A percentile compares a stretch with the other conserved stretches of the same genome.
Evolutionary conservation across 2,329 filamentous ascomycete genomes (phyloP).

Genomic region (Leptographium flavum): DNA sequence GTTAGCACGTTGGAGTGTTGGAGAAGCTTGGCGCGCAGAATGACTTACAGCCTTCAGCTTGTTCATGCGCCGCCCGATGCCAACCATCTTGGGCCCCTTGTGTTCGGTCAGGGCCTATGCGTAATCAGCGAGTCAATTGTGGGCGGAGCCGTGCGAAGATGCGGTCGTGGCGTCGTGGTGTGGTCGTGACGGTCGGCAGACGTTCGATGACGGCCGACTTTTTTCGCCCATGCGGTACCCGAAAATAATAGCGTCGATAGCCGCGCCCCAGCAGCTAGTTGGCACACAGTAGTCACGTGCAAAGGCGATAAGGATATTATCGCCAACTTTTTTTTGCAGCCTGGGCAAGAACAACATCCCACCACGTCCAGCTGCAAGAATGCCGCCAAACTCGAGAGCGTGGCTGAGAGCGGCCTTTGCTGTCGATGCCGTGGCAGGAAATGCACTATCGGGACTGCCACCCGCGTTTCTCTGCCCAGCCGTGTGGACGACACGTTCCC

Average conservation of each 20-base stretch:
- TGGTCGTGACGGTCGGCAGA: background rate
- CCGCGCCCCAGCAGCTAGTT: background rate
- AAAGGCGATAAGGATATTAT: background rate
- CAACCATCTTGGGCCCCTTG: slow-evolving; percentile 21
- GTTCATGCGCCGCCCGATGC: slow-evolving; percentile 54
- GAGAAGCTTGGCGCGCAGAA: slow-evolving; percentile 2
- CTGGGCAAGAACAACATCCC: background rate
- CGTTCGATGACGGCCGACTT: background rate
- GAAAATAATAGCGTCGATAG: background rate
- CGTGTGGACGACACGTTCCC: background rate
- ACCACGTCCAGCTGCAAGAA: background rate
- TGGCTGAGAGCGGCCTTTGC: slow-evolving; percentile 8
- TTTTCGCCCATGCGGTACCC: background rate
- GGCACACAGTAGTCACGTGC: background rate
- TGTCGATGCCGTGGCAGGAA: slow-evolving; percentile 2
- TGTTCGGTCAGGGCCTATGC: no score
- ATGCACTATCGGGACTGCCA: background rate
- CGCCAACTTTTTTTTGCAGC: background rate
- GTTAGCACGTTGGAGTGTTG: background rate
- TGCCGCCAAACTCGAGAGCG: slow-evolving; percentile 3
- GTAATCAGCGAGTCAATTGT: background rate
- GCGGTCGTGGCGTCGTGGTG: background rate
- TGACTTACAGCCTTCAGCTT: slow-evolving; percentile 55
- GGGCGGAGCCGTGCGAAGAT: no score
- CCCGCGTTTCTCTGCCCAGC: slow-evolving; percentile 11